Conservation (phyloP, 106 monocot genomes). For the Acorus gramineus region DNA sequence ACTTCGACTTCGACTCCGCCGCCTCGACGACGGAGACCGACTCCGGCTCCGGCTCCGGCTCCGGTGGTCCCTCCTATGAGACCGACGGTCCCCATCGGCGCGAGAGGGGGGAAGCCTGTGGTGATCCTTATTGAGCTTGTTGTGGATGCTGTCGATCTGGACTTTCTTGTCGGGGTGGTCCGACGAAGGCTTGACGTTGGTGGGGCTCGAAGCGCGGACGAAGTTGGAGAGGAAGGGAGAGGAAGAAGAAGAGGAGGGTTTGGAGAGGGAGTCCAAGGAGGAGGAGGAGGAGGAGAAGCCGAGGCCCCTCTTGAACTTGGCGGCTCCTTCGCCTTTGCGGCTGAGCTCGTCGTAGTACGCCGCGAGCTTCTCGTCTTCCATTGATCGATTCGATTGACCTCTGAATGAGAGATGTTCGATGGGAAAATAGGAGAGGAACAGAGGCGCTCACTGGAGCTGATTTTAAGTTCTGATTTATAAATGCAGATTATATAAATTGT, state of each 20-base stretch:
- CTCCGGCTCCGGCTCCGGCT: constrained; percentile 4
- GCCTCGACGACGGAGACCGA: not conserved
- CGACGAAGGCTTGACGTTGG: not conserved
- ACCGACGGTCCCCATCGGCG: not conserved
- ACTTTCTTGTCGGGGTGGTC: constrained; percentile 1
- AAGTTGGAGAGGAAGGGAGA: constrained; percentile 41
- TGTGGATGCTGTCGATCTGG: constrained; percentile 15
- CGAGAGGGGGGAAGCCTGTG: not conserved
- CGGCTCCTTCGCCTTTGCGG: constrained; percentile 73
- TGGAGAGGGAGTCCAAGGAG: constrained; percentile 13
- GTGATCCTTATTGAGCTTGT: constrained; percentile 30
- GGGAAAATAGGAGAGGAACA: too few relatives aligned
- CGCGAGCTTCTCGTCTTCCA: constrained; percentile 74
- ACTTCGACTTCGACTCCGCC: constrained; percentile 3
- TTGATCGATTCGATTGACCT: not conserved
- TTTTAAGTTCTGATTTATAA: too few relatives aligned
- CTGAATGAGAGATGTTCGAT: too few relatives aligned
- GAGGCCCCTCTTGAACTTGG: constrained; percentile 72
- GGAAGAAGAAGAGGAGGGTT: constrained; percentile 3
- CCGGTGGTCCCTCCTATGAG: not conserved
- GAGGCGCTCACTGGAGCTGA: too few relatives aligned
- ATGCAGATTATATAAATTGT: too few relatives aligned
- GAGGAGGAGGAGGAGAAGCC: constrained; percentile 52
- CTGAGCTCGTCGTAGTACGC: constrained; percentile 92
- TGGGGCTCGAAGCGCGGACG: constrained; percentile 48